Conservation (phyloP, 129 eudicot species). For the Apium graveolens region DNA sequence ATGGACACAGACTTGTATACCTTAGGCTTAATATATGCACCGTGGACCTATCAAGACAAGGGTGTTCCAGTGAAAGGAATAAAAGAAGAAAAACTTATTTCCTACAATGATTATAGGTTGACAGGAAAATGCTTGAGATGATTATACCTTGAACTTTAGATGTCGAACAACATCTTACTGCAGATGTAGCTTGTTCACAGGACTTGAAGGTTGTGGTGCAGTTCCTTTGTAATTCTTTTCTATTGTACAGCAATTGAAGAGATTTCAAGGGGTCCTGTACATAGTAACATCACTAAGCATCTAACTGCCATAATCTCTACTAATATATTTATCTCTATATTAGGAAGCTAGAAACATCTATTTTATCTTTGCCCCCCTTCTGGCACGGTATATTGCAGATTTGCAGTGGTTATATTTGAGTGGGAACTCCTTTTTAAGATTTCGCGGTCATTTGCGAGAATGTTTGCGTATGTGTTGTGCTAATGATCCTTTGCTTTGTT, state of each 20-base stretch:
- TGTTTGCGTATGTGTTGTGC: not conserved
- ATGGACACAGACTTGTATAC: not conserved
- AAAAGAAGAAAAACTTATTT: too few relatives aligned
- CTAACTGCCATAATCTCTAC: not conserved
- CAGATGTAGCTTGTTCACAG: conserved; percentile 91
- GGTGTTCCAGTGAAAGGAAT: too few relatives aligned
- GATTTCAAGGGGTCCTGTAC: conserved; percentile 79
- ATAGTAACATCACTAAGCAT: not conserved
- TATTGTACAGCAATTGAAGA: conserved; percentile 87
- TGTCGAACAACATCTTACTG: conserved; percentile 71
- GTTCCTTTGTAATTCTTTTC: conserved; percentile 82
- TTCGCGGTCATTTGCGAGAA: not conserved
- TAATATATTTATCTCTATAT: not conserved
- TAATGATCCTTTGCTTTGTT: not conserved
- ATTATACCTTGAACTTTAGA: conserved; percentile 37
- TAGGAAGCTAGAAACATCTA: not conserved
- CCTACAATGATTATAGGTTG: not conserved
- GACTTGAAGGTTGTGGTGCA: conserved; percentile 88
- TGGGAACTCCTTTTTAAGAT: not conserved
- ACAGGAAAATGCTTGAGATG: not conserved
- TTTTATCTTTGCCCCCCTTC: not conserved
- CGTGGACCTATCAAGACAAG: not conserved
- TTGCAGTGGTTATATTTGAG: not conserved
- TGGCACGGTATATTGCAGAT: not conserved
- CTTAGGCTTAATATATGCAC: too few relatives aligned